Evolutionary conservation across 2,329 filamentous ascomycete genomes (phyloP), one percentile per base, ranked within the genome.

Genomic region (Scytalidium lignicola): DNA sequence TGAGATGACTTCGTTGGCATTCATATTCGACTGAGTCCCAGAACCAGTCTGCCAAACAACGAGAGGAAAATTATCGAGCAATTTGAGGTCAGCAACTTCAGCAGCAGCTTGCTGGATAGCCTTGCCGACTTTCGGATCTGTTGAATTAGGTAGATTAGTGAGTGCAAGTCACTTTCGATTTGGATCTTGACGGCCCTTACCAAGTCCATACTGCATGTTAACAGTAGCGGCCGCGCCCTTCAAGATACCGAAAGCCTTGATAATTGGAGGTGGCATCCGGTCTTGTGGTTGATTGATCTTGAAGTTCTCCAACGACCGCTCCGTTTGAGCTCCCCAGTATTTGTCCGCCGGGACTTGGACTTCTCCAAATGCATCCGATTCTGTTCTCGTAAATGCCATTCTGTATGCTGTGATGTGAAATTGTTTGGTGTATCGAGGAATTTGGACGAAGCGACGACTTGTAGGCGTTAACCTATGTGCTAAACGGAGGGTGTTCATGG

Each of bases 21-120:
- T 99, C 93, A 97, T 97, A 83, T 65, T 97, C 70, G 91, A 96
- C 78, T 97, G 93, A 23, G 93, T 97, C 67, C 93, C 93, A 45
- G 93, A 97, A 56, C 93, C 93, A 48, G 93, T 99, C 78, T 99
- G 93, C 93, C 93, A 99, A 66, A 99, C 92, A 50, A 97, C 92
- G 53, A 97, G 88, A 58, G 93, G 93, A 75, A 99, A 97, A 78
- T 97, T 92, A 71, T 96, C 91, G 65, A 95, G 71, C 62, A 97
- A 85, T 80, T 96, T 95, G 66, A 93, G 83, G 56, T 88, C 86
- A 50, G 92, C 91, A 39, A 99, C 92, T 75, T 99, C 93, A 55
- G 85, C 80, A 57, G 93, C 90, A 51, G 93, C 93, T 75, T 96
- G 83, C 75, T 96, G 87, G 65, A 97, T 97, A 57, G 93, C 93